phyloP scores from a whole-genome alignment of 2,329 filamentous ascomycete species.

The Didymella glomerata region DNA sequence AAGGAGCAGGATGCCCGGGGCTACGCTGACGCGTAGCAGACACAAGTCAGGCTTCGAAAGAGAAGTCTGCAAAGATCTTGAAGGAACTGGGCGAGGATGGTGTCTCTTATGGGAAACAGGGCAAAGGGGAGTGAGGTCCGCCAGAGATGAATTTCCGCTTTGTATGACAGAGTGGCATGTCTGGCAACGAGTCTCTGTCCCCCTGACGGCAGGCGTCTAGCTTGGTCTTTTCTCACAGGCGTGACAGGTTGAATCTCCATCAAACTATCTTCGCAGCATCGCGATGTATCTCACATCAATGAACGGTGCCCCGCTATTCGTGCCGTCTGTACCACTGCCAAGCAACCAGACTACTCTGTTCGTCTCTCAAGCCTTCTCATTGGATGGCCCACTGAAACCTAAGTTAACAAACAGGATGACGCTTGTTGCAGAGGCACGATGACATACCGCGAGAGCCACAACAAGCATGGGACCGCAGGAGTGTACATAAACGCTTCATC shows the following conservation, averaged over 20 bases:
- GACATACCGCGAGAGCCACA: neutral
- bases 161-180: too few relatives aligned
- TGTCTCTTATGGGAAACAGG: constrained; percentile 7
- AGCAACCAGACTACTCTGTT: neutral
- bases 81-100: constrained; percentile 8
- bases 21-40: constrained; percentile 12
- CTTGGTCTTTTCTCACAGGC: neutral
- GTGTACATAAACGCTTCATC: neutral
- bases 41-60: constrained; percentile 22
- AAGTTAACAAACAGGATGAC: neutral
- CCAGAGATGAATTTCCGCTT: too few relatives aligned
- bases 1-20: neutral
- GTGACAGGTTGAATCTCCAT: neutral
- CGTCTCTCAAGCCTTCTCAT: neutral
- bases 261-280: neutral
- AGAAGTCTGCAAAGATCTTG: constrained; percentile 4
- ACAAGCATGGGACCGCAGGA: neutral
- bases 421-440: neutral
- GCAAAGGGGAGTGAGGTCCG: constrained; percentile 5
- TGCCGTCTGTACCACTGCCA: constrained; percentile 3
- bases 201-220: neutral
- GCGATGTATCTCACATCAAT: neutral
- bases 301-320: neutral
- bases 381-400: neutral
- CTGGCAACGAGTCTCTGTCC: neutral